Evolutionary conservation across 306 rosid genomes (phyloP).

Genomic region (Gleditsia sinensis): DNA sequence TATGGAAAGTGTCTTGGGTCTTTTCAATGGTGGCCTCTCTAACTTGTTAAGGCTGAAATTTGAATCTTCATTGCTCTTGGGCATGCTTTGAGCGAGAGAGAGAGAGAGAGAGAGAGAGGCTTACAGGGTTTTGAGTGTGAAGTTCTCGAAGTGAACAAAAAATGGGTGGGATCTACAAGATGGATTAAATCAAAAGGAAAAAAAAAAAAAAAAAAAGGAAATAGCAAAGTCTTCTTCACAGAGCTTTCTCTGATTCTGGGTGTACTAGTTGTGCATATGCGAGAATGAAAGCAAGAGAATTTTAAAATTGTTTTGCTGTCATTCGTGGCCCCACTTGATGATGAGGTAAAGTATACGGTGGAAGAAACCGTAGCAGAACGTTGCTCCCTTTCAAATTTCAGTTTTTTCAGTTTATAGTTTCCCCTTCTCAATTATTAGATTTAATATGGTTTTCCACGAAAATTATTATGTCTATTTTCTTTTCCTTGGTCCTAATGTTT

Average conservation of each 20-base stretch:
- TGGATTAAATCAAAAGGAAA: not conserved
- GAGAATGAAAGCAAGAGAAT: not conserved
- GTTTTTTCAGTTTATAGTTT: slow-evolving; percentile 32
- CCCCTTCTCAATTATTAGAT: not conserved
- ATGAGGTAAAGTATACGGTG: not conserved
- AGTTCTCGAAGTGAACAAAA: not conserved
- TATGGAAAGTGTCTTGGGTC: slow-evolving; percentile 54
- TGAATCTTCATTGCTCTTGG: slow-evolving; percentile 38
- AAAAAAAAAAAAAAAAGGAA: not conserved
- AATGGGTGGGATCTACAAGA: slow-evolving; percentile 29
- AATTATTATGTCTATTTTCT: too few relatives aligned
- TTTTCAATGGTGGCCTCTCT: slow-evolving; percentile 61
- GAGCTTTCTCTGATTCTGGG: not conserved
- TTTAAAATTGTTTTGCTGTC: not conserved
- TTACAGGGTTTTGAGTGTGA: not conserved
- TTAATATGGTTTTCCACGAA: too few relatives aligned
- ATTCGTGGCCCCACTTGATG: too few relatives aligned
- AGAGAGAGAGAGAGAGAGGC: not conserved
- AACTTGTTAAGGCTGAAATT: slow-evolving; percentile 38
- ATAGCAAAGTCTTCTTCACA: not conserved
- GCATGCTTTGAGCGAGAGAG: slow-evolving; percentile 20
- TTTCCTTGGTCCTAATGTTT: too few relatives aligned
- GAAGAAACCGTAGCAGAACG: not conserved
- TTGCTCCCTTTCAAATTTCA: slow-evolving; percentile 1
- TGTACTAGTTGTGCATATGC: not conserved